Evolutionary conservation across 148 eudicot genomes (phyloP).

Genomic region (Silene conica): DNA sequence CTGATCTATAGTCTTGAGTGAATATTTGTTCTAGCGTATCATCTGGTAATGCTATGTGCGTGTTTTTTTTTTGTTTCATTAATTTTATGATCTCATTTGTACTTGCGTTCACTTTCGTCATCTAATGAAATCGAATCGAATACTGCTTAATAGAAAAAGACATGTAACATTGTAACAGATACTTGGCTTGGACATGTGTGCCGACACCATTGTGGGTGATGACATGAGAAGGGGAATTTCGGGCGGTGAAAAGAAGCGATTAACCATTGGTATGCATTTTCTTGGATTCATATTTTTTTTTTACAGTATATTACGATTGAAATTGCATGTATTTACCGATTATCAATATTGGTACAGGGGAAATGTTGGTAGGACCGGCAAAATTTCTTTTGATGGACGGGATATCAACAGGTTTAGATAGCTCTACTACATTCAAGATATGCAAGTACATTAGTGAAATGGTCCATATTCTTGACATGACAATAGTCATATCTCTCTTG

Average conservation of each 20-base stretch:
- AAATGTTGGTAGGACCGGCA: slow-evolving; percentile 83
- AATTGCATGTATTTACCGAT: too few species aligned
- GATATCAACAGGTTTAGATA: slow-evolving; percentile 77
- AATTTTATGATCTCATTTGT: too few species aligned
- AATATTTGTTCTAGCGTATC: too few species aligned
- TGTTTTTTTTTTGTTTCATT: too few species aligned
- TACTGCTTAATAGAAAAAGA: too few species aligned
- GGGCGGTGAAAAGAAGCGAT: slow-evolving; percentile 62
- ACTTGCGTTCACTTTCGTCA: too few species aligned
- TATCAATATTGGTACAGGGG: slow-evolving; percentile 36
- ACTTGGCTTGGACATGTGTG: slow-evolving; percentile 55
- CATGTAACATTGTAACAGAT: slow-evolving; percentile 29
- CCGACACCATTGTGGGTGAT: slow-evolving; percentile 67
- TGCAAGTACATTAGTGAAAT: slow-evolving; percentile 64
- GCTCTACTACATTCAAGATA: slow-evolving; percentile 74
- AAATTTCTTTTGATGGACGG: slow-evolving; percentile 70
- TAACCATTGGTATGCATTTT: slow-evolving; percentile 36
- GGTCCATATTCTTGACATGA: slow-evolving; percentile 65
- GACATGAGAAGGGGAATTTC: slow-evolving; percentile 87
- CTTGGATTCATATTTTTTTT: neutral
- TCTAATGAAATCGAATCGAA: too few species aligned
- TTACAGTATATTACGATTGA: too few species aligned
- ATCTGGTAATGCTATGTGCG: too few species aligned
- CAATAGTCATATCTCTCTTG: slow-evolving; percentile 67
- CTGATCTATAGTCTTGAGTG: too few species aligned